A percentile compares a stretch with the other conserved stretches of the same genome.
phyloP scores from a whole-genome alignment of 345 rosid genomes.

The Chamaenerion angustifolium region DNA sequence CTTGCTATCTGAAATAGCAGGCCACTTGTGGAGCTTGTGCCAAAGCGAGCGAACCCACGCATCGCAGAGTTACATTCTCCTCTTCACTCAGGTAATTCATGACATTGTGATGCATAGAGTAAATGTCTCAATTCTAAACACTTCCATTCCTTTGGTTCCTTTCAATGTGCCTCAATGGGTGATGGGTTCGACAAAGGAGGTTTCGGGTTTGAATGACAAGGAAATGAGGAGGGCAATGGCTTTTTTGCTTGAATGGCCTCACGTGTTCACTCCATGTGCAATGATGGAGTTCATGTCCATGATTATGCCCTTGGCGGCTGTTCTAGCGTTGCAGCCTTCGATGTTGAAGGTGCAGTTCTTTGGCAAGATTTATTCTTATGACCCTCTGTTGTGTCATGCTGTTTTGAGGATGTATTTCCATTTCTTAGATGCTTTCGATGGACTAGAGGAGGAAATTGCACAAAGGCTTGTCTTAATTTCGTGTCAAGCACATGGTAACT shows the following conservation, averaged over 20 bases:
- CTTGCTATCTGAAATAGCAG: conserved; percentile 58
- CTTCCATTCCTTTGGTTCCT: conserved; percentile 67
- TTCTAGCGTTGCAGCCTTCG: conserved; percentile 77
- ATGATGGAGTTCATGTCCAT: conserved; percentile 72
- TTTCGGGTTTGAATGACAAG: conserved; percentile 55
- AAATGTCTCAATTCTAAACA: conserved; percentile 53
- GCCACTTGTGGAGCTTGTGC: conserved; percentile 79
- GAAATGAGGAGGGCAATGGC: conserved; percentile 83
- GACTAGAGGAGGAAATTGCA: conserved; percentile 63
- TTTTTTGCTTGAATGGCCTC: conserved; percentile 73
- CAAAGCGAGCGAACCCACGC: conserved; percentile 91
- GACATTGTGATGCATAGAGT: conserved; percentile 41
- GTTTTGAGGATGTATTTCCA: conserved; percentile 50
- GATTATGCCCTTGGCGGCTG: conserved; percentile 62
- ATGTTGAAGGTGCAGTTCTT: conserved; percentile 88
- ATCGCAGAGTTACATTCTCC: conserved; percentile 58
- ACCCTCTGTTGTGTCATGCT: conserved; percentile 65
- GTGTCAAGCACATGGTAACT: conserved; percentile 44
- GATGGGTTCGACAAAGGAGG: conserved; percentile 19
- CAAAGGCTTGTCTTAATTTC: conserved; percentile 53
- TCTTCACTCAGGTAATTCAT: conserved; percentile 49
- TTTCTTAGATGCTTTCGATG: conserved; percentile 61
- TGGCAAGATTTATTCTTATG: conserved; percentile 71
- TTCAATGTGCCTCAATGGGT: conserved; percentile 52
- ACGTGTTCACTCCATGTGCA: conserved; percentile 64